Conservation (phyloP, 1,139 yeast genomes). For the Yamadazyma diospyri region DNA sequence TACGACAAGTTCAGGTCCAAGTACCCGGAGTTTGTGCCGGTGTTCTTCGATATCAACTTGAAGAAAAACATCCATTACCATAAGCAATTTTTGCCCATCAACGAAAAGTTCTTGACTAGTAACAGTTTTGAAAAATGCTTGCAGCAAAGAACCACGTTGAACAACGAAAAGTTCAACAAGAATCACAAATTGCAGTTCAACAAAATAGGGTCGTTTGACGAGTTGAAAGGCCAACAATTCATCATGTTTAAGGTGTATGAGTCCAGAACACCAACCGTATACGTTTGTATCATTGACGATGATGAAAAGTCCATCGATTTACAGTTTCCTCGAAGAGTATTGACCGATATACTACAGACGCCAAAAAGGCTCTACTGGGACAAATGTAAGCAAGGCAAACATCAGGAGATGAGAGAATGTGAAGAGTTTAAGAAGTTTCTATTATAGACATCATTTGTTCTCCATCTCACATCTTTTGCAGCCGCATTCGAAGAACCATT, state of each 20-base stretch:
- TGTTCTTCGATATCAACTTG: slow-evolving; percentile 62
- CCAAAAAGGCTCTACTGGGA: slow-evolving; percentile 73
- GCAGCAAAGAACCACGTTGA: slow-evolving; percentile 39
- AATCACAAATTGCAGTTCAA: slow-evolving; percentile 44
- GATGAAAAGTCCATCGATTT: slow-evolving; percentile 46
- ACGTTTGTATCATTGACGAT: slow-evolving; percentile 22
- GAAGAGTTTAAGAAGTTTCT: slow-evolving; percentile 52
- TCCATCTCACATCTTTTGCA: slow-evolving; percentile 43
- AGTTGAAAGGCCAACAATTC: slow-evolving; percentile 31
- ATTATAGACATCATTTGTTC: slow-evolving; percentile 10
- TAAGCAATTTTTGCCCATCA: slow-evolving; percentile 61
- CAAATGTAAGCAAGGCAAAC: slow-evolving; percentile 58
- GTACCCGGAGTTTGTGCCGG: slow-evolving; percentile 40
- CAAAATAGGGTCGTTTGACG: slow-evolving; percentile 23
- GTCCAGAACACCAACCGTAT: slow-evolving; percentile 14
- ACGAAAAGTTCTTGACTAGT: slow-evolving; percentile 28
- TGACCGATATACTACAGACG: slow-evolving; percentile 56
- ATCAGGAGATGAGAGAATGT: slow-evolving; percentile 60
- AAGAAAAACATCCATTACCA: slow-evolving; percentile 60
- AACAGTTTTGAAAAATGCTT: slow-evolving; percentile 31
- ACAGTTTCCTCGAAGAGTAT: slow-evolving; percentile 75
- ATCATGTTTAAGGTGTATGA: slow-evolving; percentile 36
- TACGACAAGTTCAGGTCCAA: slow-evolving; percentile 39
- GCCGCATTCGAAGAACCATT: slow-evolving; percentile 63
- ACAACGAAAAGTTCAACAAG: slow-evolving; percentile 46